Percentiles rank a stretch among this genome's conserved stretches.
Conservation (phyloP, 2,329 filamentous ascomycete species). For the Hymenoscyphus fraxineus region DNA sequence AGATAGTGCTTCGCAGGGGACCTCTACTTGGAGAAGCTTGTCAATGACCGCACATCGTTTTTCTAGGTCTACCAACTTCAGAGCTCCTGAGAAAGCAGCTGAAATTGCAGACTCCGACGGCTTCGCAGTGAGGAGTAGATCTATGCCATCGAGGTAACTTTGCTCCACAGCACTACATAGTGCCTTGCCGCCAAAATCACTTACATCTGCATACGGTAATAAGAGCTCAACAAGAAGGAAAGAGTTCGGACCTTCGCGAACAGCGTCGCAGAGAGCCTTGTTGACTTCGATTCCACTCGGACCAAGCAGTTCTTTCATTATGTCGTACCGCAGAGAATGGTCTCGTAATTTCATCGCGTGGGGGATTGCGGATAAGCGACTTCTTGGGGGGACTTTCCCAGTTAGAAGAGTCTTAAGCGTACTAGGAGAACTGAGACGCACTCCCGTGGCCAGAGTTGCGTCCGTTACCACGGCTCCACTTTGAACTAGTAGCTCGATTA, state of each 20-base stretch:
- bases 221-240: conserved; percentile 2
- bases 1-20: neutral
- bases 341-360: conserved; percentile 46
- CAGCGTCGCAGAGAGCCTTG: conserved; percentile 41
- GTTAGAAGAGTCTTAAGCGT: conserved; percentile 14
- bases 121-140: neutral
- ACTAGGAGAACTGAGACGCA: conserved; percentile 14
- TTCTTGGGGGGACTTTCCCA: conserved; percentile 2
- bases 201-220: neutral
- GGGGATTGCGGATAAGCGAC: conserved; percentile 37
- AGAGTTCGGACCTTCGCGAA: conserved; percentile 33
- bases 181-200: neutral
- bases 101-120: neutral
- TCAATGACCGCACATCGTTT: neutral
- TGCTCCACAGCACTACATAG: neutral
- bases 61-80: neutral
- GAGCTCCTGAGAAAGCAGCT: neutral
- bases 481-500: conserved; percentile 20
- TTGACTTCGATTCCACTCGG: conserved; percentile 36
- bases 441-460: conserved; percentile 10
- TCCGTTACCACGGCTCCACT: conserved; percentile 13
- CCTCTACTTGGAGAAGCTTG: neutral
- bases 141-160: neutral
- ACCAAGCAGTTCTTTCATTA: conserved; percentile 47
- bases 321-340: conserved; percentile 41